Base-by-base conservation (phyloP, 805 yeast species). In the Ogataea populi-albae region DNA sequence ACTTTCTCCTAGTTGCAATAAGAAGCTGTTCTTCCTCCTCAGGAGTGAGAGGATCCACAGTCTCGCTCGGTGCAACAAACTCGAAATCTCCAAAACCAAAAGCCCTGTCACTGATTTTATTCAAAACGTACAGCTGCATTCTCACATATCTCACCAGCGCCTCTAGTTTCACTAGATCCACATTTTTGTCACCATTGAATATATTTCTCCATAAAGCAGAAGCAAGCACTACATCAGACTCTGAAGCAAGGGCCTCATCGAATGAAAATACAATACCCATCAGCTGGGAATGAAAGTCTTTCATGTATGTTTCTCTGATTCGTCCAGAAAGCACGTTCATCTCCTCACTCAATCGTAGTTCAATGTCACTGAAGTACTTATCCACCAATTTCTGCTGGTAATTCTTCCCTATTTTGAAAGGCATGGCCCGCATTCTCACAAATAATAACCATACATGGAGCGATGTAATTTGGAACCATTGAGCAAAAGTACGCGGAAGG, bases 401-500 rank as follows among this genome's bases (percentile, higher is more conserved):
- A 55, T 81, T 83, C 49, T 77, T 77, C 26, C 96, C 94, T 56
- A 86, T 80, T 52, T 86, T 82, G 58, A 81, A 82, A 0, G 98
- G 98, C 83, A 93, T 73, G 7, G 94, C 94, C 60, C 99, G 79
- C 96, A 93, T 89, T 57, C 98, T 80, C 12, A 86, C 95, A 47
- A 83, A 82, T 30, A 93, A 69, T 54, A 93, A 80, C 99, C 99
- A 93, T 41, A 86, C 79, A 61, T 93, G 98, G 47, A 93, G 69
- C 1, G 82, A 69, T 5, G 96, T 85, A 43, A 93, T 83, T 63
- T 91, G 98, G 60, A 82, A 91, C 96, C 96, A 91, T 61, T 88
- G 95, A n/a, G 91, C 78, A 55, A 91, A 89, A 1, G 97, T 82
- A 55, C 75, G 71, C 23, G 96, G 96, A 53, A 93, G 66, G 17